A percentile compares a stretch with the other conserved stretches of the same genome.
Conservation (phyloP, 768 basidiomycete genomes). For the Trametes coccinea region DNA sequence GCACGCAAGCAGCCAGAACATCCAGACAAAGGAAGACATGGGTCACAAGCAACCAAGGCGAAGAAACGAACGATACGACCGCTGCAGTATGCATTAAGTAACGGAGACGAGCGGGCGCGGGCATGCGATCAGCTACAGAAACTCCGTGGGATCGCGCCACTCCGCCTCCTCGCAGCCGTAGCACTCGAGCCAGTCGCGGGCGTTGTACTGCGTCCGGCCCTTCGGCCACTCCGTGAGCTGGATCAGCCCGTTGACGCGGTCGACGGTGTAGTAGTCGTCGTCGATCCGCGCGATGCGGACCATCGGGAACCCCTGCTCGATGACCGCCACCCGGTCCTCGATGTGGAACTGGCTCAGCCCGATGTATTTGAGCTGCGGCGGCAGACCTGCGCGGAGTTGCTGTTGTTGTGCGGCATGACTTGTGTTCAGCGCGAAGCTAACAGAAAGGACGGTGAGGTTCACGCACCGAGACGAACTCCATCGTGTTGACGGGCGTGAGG, state of each 20-base stretch:
- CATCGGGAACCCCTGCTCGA: constrained; percentile 64
- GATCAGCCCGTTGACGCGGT: constrained; percentile 33
- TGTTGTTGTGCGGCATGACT: constrained; percentile 25
- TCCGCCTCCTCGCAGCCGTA: constrained; percentile 59
- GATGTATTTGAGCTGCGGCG: constrained; percentile 53
- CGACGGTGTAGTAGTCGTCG: constrained; percentile 55
- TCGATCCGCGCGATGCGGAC: constrained; percentile 58
- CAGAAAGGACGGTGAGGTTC: neutral
- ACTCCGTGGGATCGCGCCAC: constrained; percentile 33
- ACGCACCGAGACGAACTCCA: constrained; percentile 32
- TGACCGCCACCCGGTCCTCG: constrained; percentile 40
- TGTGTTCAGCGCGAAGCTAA: neutral
- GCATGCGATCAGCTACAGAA: constrained; percentile 14
- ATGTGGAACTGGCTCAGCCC: constrained; percentile 52
- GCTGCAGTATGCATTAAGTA: no score
- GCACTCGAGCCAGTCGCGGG: constrained; percentile 65
- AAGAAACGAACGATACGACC: no score
- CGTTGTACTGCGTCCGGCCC: constrained; percentile 50
- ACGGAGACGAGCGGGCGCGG: no score
- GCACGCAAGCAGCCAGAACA: no score
- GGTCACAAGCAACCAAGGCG: no score
- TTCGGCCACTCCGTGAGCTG: constrained; percentile 60
- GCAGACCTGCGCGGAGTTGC: constrained; percentile 63
- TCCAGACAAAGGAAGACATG: no score
- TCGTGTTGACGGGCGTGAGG: constrained; percentile 26